Base-by-base conservation (phyloP, 176 grass and related monocot genomes). In the Aechmea fasciata region DNA sequence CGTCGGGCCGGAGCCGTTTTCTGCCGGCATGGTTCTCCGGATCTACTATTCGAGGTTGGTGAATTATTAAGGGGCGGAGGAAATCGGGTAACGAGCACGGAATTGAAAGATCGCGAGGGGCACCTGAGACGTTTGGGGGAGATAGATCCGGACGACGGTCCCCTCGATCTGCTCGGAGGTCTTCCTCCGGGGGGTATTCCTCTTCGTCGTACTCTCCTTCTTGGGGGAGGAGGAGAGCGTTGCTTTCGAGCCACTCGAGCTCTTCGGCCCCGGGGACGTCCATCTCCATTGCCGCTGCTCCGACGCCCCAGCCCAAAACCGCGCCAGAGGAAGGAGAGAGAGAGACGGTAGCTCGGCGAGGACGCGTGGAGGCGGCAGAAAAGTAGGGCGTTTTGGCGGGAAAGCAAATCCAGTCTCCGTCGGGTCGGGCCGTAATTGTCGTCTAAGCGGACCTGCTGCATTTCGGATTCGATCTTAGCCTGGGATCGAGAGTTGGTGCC, bases 171-270 rank as follows among this genome's bases (percentile, higher is more conserved):
- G 71, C 69, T 53, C 78, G 71, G 1, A 49, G 66, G 57, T 65
- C 70, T 57, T 73, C 48, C 28, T 53, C 70, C 59, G 49, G n/a
- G 8, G 17, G 26, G 64, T 54, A 68, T 22, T 74, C 59, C 9
- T 80, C 69, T 52, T 66, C 48, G 18, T 51, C 66, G 53, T 71
- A 14, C 14, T 63, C 68, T 68, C 64, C 79, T 76, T 89, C 85
- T 49, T 89, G 82, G 9, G 88, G 81, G 3, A 78, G 53, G 67
- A 80, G 53, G 67, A 80, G 26, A 14, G 76, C 52, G 50, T 87
- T 72, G 73, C 79, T 86, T 67, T 97, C 94, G 78, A 97, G 85
- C 79, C 84, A 92, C 79, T 85, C 84, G 22, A 97, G 82, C 87
- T 97, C 94, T 71, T 85, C 87, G 33, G 77, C 81, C 73, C 79